Conservation (phyloP, 257 asterid species). For the Cynanchum wilfordii region DNA sequence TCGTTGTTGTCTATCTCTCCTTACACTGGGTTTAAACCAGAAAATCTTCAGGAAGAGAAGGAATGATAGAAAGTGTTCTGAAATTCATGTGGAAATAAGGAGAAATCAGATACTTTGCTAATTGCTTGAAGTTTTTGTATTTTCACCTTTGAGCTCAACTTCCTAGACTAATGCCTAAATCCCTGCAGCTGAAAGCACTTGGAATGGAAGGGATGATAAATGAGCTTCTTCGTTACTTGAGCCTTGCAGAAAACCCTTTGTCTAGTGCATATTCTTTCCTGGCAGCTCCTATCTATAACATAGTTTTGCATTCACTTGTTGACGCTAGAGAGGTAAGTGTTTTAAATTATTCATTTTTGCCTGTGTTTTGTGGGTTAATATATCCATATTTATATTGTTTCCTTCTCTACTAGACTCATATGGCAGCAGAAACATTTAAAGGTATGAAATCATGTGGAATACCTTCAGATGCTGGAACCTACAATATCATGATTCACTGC, state of each 20-base stretch:
- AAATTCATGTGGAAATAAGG: not conserved
- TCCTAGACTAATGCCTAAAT: slow-evolving; percentile 12
- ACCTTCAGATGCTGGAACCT: slow-evolving; percentile 50
- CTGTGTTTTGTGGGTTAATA: slow-evolving; percentile 14
- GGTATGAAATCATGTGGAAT: slow-evolving; percentile 53
- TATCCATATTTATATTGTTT: not conserved
- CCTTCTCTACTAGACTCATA: slow-evolving; percentile 37
- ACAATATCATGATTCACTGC: slow-evolving; percentile 62
- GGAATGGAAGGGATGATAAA: slow-evolving; percentile 71
- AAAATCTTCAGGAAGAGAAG: not conserved
- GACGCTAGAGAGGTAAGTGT: slow-evolving; percentile 65
- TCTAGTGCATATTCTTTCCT: slow-evolving; percentile 19
- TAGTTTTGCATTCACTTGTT: slow-evolving; percentile 70
- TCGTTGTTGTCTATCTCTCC: not conserved
- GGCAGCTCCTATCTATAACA: slow-evolving; percentile 48
- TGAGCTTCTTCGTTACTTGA: slow-evolving; percentile 52
- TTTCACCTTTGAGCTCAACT: not conserved
- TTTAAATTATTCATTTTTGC: slow-evolving; percentile 19
- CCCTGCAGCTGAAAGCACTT: slow-evolving; percentile 67
- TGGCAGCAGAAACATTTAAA: slow-evolving; percentile 59
- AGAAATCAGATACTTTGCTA: not conserved
- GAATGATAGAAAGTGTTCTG: not conserved
- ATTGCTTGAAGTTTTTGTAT: not conserved
- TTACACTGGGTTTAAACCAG: not conserved
- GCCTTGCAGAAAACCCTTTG: slow-evolving; percentile 47